Conservation (phyloP, 176 grass and related monocot species). For the Oryza coarctata region DNA sequence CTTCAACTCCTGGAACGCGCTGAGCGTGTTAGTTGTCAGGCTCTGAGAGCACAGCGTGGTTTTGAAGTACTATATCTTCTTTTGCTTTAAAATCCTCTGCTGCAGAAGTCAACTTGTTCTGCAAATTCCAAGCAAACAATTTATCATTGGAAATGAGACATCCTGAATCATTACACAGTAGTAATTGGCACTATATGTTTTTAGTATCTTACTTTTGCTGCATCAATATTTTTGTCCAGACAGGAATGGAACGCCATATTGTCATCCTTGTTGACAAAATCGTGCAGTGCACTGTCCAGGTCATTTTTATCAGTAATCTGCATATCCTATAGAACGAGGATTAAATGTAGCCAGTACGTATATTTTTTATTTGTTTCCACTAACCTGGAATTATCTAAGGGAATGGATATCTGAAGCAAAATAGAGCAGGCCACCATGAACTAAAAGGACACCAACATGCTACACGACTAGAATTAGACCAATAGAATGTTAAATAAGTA, state of each 20-base stretch:
- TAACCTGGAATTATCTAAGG: neutral
- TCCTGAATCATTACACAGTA: neutral
- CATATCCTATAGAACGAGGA: conserved; percentile 61
- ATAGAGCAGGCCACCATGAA: neutral
- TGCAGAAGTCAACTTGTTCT: conserved; percentile 51
- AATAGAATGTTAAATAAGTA: conserved; percentile 31
- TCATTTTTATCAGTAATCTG: conserved; percentile 57
- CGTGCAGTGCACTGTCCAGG: conserved; percentile 69
- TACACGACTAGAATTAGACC: neutral
- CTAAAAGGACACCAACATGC: neutral
- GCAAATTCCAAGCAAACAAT: conserved; percentile 15
- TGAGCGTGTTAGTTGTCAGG: conserved; percentile 16
- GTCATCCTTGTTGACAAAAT: conserved; percentile 73
- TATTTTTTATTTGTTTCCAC: neutral
- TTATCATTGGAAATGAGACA: neutral
- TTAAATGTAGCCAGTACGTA: neutral
- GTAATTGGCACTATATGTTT: neutral
- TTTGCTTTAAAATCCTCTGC: conserved; percentile 34
- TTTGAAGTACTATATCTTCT: conserved; percentile 40
- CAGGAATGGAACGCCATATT: conserved; percentile 65
- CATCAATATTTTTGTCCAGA: conserved; percentile 46
- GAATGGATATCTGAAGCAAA: neutral
- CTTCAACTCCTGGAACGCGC: conserved; percentile 41
- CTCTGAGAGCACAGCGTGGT: conserved; percentile 37
- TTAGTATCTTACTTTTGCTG: conserved; percentile 54